These are phyloP conservation scores for Trametopsis cervina DNA, from an alignment of 768 basidiomycete genomes.

Conservation along the genomic window DNA sequence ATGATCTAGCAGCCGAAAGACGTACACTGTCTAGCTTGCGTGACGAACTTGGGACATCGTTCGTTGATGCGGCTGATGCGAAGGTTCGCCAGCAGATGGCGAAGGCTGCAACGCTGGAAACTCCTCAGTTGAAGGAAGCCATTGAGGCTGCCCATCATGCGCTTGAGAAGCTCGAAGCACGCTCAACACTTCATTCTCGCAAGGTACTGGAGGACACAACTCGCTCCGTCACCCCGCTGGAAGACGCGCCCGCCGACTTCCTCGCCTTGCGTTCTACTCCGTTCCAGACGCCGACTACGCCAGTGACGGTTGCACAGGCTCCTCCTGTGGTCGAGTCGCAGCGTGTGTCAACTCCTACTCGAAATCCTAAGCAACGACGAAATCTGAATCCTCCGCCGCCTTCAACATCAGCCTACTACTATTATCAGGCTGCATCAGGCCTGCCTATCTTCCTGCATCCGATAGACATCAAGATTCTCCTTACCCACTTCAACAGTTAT, in stretches of 20 bases:
- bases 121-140: slow-evolving; percentile 50
- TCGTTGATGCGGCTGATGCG: slow-evolving; percentile 71
- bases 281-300: slow-evolving; percentile 1
- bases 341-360: slow-evolving; percentile 27
- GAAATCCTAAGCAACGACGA: slow-evolving; percentile 52
- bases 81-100: slow-evolving; percentile 76
- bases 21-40: slow-evolving; percentile 54
- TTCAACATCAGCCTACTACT: slow-evolving; percentile 87
- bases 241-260: slow-evolving; percentile 54
- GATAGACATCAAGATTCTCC: slow-evolving; percentile 88
- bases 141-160: slow-evolving; percentile 59
- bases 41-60: slow-evolving; percentile 72
- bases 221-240: slow-evolving; percentile 7
- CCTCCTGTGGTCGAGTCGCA: slow-evolving; percentile 5
- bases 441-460: slow-evolving; percentile 91
- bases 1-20: slow-evolving; percentile 66
- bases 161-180: slow-evolving; percentile 45
- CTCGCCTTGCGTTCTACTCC: slow-evolving; percentile 34
- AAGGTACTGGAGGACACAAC: slow-evolving; percentile 13
- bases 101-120: slow-evolving; percentile 72
- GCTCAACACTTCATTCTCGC: slow-evolving; percentile 15
- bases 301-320: neutral
- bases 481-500: slow-evolving; percentile 78
- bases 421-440: slow-evolving; percentile 92
- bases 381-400: slow-evolving; percentile 85